Evolutionary conservation across 2,329 filamentous ascomycete species (phyloP).

Genomic region (Diaporthe destruens): DNA sequence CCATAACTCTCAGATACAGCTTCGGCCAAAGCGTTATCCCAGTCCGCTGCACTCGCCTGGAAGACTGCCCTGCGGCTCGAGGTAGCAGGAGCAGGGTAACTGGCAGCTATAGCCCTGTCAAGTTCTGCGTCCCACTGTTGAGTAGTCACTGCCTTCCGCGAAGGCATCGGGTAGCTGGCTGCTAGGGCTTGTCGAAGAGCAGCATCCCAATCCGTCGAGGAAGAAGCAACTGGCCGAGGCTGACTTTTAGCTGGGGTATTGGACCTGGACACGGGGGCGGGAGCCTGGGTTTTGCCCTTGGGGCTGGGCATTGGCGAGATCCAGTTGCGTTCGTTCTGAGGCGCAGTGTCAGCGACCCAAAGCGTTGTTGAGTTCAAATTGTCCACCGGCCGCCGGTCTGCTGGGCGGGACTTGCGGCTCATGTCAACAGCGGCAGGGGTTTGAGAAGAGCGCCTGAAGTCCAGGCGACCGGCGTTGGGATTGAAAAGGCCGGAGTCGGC

Average conservation of each 20-base stretch:
- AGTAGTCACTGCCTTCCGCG: slow-evolving; percentile 41
- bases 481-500: slow-evolving; percentile 47
- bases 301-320: slow-evolving; percentile 42
- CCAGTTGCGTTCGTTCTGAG: slow-evolving; percentile 46
- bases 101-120: slow-evolving; percentile 33
- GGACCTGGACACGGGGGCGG: not conserved
- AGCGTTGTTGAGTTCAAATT: slow-evolving; percentile 46
- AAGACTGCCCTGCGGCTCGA: not conserved
- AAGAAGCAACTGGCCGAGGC: slow-evolving; percentile 41
- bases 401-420: slow-evolving; percentile 47
- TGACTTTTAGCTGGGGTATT: slow-evolving; percentile 43
- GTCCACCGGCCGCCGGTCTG: slow-evolving; percentile 46
- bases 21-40: slow-evolving; percentile 45
- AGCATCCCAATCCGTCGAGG: slow-evolving; percentile 49
- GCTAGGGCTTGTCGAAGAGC: slow-evolving; percentile 55
- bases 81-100: slow-evolving; percentile 27
- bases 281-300: slow-evolving; percentile 2
- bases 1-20: slow-evolving; percentile 42
- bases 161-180: slow-evolving; percentile 48
- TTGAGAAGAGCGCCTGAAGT: slow-evolving; percentile 49
- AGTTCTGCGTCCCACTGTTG: slow-evolving; percentile 33
- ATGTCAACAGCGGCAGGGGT: slow-evolving; percentile 51
- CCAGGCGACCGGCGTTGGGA: slow-evolving; percentile 43
- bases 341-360: slow-evolving; percentile 43
- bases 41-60: slow-evolving; percentile 38